Conservation (phyloP, 2,329 filamentous ascomycete genomes). For the Pseudogymnoascus sp. region DNA sequence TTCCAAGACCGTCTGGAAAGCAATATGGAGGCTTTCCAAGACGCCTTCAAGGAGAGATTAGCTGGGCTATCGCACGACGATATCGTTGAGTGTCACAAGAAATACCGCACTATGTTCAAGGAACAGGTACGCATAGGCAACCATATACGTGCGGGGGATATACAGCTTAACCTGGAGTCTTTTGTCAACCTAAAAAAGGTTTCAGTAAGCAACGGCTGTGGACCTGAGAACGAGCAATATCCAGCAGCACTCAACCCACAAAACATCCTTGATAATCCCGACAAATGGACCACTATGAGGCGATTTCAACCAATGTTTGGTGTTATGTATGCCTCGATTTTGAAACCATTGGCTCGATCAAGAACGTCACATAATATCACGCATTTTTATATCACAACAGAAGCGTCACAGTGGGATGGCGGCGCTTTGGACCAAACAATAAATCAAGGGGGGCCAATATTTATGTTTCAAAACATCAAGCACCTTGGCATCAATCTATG, state of each 20-base stretch:
- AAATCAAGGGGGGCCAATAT: neutral
- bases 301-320: neutral
- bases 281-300: neutral
- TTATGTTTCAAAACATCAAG: neutral
- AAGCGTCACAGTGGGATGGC: neutral
- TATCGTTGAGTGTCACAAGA: neutral
- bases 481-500: neutral
- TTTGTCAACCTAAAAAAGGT: neutral
- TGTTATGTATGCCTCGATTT: neutral
- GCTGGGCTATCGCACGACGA: neutral
- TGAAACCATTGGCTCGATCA: neutral
- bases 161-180: neutral
- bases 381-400: neutral
- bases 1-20: neutral
- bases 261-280: neutral
- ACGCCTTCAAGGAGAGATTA: neutral
- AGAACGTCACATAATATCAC: neutral
- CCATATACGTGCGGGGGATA: neutral
- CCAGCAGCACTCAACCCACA: neutral
- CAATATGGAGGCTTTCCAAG: neutral
- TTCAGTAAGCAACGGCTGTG: neutral
- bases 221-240: neutral
- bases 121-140: neutral
- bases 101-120: neutral
- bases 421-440: neutral